Conservation (phyloP, 495 filamentous ascomycete species). For the Sporormia fimetaria region DNA sequence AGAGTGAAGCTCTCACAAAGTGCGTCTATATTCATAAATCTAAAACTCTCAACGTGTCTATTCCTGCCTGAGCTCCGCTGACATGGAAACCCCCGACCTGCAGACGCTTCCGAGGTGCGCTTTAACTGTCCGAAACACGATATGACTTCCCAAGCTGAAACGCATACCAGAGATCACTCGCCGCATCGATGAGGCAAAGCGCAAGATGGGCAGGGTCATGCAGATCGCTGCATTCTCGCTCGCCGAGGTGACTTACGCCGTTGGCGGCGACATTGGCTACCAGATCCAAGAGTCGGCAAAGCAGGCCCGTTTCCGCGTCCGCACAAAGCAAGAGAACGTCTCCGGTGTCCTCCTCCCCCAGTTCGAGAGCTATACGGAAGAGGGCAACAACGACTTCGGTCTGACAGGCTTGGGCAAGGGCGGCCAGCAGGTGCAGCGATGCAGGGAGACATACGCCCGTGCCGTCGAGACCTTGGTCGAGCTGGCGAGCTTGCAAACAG, state of each 20-base stretch:
- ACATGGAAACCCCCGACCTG: constrained; percentile 3
- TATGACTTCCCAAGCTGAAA: constrained; percentile 11
- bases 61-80: background rate
- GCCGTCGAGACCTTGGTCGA: constrained; percentile 96
- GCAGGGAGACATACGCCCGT: constrained; percentile 91
- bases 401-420: constrained; percentile 94
- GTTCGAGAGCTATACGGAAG: constrained; percentile 78
- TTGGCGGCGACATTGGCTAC: constrained; percentile 90
- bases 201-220: constrained; percentile 99
- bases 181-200: constrained; percentile 96
- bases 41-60: background rate
- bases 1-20: constrained; percentile 38
- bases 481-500: constrained; percentile 91
- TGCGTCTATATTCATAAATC: constrained; percentile 5
- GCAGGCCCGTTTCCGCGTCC: constrained; percentile 78
- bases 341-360: constrained; percentile 87
- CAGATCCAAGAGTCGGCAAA: constrained; percentile 95
- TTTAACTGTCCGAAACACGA: background rate
- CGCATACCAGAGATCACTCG: constrained; percentile 67
- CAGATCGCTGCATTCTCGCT: constrained; percentile 96
- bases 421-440: constrained; percentile 91
- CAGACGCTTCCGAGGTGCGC: constrained; percentile 77
- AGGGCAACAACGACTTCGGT: constrained; percentile 91
- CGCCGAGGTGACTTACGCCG: constrained; percentile 94
- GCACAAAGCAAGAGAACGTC: constrained; percentile 96